Evolutionary conservation across 192 early-diverging fungal species (phyloP), one percentile per base, ranked within the genome.

Genomic region (Coemansia sp.): DNA sequence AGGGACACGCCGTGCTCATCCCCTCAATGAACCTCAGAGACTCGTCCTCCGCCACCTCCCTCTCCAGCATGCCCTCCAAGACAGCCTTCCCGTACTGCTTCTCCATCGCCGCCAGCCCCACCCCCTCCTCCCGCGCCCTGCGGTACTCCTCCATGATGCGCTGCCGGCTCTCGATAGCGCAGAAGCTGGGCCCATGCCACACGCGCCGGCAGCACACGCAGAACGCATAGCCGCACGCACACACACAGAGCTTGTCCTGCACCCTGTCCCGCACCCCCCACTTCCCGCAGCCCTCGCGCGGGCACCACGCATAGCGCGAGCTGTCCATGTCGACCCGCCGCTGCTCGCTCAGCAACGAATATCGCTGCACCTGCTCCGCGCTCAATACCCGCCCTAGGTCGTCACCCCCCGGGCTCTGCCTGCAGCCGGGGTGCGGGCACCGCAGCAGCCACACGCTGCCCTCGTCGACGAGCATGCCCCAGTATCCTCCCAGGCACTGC

Each of bases 141-240:
- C 57, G 48, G 45, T 74, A 74, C 37, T 59, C 19, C 17, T 60
- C 40, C 33, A 68, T 16, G 16, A 74, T 59, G 4, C 9, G 16
- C 27, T 50, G 17, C 6, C 24, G 13, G 37, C 60, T 68, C 6
- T 41, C 54, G 2, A 74, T 50, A 4, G 59, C 62, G 37, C 72
- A 74, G 31, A 44, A 63, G 56, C 62, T 74, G 4, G 37, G 45
- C 17, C 72, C 72, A 37, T 74, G 72, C 72, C 72, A 74, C 3
- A 62, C 61, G 3, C 72, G 62, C 29, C 67, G 19, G 31, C 72
- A 74, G 24, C 67, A 31, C 7, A 59, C 33, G 57, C 72, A 74
- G 45, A 74, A 74, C 11, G 62, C 66, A 27, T 63, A 74, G 17
- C 64, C 66, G 63, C 72, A 74, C 1, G 34, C 2, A 37, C 70